phyloP scores from a whole-genome alignment of 108 stramenopile species.

The Cyclostephanos tholiformis region DNA sequence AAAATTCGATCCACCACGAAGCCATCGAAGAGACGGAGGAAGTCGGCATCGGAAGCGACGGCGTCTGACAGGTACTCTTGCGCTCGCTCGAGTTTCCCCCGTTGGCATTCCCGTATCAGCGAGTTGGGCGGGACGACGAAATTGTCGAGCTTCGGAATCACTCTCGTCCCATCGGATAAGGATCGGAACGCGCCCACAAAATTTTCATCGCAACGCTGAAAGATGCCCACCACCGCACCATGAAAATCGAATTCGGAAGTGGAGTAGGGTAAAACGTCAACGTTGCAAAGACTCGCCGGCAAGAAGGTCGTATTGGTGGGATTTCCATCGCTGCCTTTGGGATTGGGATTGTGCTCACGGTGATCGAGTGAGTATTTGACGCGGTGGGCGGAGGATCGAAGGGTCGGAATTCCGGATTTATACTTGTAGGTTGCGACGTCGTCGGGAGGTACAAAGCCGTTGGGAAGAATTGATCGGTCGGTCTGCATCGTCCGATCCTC shows the following conservation, averaged over 20 bases:
- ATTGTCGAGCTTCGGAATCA: slow-evolving; percentile 56
- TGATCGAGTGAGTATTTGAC: slow-evolving; percentile 71
- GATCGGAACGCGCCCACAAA: slow-evolving; percentile 58
- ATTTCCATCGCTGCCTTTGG: slow-evolving; percentile 50
- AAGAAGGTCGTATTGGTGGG: slow-evolving; percentile 68
- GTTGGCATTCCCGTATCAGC: slow-evolving; percentile 63
- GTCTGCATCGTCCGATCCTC: neutral
- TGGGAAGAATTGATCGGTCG: neutral
- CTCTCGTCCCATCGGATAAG: slow-evolving; percentile 18
- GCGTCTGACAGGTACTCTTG: slow-evolving; percentile 79
- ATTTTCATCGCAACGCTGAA: slow-evolving; percentile 56
- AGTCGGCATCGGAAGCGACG: slow-evolving; percentile 57
- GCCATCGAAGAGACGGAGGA: slow-evolving; percentile 71
- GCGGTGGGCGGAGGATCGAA: slow-evolving; percentile 82
- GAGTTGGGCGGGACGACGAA: slow-evolving; percentile 69
- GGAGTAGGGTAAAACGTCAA: slow-evolving; percentile 58
- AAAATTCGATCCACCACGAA: slow-evolving; percentile 69
- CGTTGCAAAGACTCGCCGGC: slow-evolving; percentile 53
- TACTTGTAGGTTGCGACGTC: slow-evolving; percentile 54
- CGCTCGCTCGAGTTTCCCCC: slow-evolving; percentile 65
- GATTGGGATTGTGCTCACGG: slow-evolving; percentile 74
- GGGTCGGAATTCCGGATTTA: slow-evolving; percentile 76
- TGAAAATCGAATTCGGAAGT: slow-evolving; percentile 54
- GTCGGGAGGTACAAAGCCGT: slow-evolving; percentile 16
- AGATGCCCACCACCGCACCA: slow-evolving; percentile 48